These are phyloP conservation scores for Lachnellula arida DNA, from an alignment of 2,329 filamentous ascomycete genomes.

Conservation along the genomic window DNA sequence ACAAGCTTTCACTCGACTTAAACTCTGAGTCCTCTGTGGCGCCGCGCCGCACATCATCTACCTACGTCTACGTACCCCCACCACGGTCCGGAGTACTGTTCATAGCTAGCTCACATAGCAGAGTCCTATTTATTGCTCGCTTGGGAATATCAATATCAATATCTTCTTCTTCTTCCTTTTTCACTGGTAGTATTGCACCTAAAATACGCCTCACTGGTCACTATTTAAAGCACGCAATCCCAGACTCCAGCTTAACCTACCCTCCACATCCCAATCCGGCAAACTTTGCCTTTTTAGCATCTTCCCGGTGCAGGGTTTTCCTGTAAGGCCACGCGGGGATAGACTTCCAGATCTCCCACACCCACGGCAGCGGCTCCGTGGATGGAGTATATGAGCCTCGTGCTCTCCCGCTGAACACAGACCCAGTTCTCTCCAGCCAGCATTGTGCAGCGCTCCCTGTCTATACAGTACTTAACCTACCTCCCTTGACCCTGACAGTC, in stretches of 20 bases:
- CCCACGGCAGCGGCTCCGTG: slow-evolving; percentile 16
- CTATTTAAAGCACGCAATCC: slow-evolving; percentile 23
- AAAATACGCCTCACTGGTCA: neutral
- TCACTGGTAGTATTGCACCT: neutral
- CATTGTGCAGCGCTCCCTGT: slow-evolving; percentile 9
- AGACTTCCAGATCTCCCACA: slow-evolving; percentile 1
- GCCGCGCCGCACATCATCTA: too few species aligned
- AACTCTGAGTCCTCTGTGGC: too few species aligned
- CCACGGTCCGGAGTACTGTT: too few species aligned
- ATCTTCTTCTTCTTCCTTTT: neutral
- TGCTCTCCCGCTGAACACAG: slow-evolving; percentile 2
- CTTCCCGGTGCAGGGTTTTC: neutral
- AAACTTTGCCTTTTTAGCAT: neutral
- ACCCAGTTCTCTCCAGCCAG: neutral
- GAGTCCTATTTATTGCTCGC: neutral
- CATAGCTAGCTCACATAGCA: too few species aligned
- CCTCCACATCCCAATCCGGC: neutral
- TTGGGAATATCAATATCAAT: neutral
- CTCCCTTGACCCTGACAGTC: neutral
- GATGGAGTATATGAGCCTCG: slow-evolving; percentile 17
- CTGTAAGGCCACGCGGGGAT: neutral
- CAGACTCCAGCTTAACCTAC: neutral
- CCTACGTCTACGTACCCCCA: too few species aligned
- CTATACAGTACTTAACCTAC: neutral
- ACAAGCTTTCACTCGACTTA: too few species aligned